Conservation (phyloP, 352 stramenopile species). For the Phytophthora tubulina region DNA sequence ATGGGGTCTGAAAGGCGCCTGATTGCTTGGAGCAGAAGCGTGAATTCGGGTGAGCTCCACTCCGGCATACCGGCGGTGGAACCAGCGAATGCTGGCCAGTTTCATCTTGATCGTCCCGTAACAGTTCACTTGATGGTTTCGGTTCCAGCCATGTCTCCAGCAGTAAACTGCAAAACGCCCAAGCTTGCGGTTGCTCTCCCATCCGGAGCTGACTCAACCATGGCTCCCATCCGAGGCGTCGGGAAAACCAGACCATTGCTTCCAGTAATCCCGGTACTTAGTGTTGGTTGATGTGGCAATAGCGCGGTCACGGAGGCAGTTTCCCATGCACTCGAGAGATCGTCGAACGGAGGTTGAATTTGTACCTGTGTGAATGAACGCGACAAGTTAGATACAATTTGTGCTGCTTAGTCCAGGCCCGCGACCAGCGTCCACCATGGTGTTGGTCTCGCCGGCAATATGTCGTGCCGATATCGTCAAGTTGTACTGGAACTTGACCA, state of each 20-base stretch:
- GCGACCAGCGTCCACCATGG: constrained; percentile 19
- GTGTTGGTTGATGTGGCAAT: neutral
- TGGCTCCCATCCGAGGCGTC: constrained; percentile 2
- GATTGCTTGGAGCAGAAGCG: constrained; percentile 28
- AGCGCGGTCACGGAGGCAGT: constrained; percentile 4
- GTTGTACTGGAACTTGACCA: constrained; percentile 8
- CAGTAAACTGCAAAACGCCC: constrained; percentile 25
- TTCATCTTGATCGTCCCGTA: constrained; percentile 38
- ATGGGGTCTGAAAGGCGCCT: constrained; percentile 27
- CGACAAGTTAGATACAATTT: constrained; percentile 36
- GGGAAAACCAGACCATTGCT: constrained; percentile 11
- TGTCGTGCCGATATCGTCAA: constrained; percentile 13
- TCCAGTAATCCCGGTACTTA: constrained; percentile 14
- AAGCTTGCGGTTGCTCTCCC: constrained; percentile 5
- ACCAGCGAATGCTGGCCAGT: constrained; percentile 29
- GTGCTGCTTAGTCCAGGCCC: constrained; percentile 13
- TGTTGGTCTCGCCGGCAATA: constrained; percentile 13
- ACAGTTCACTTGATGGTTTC: constrained; percentile 11
- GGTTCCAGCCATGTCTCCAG: constrained; percentile 29
- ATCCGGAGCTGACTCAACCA: constrained; percentile 5
- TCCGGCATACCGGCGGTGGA: constrained; percentile 18
- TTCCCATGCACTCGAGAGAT: constrained; percentile 25
- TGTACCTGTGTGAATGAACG: constrained; percentile 17
- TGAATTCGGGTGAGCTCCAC: constrained; percentile 13
- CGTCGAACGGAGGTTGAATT: constrained; percentile 13